Base-by-base conservation (phyloP, 306 rosid genomes). In the Rosa chinensis region DNA sequence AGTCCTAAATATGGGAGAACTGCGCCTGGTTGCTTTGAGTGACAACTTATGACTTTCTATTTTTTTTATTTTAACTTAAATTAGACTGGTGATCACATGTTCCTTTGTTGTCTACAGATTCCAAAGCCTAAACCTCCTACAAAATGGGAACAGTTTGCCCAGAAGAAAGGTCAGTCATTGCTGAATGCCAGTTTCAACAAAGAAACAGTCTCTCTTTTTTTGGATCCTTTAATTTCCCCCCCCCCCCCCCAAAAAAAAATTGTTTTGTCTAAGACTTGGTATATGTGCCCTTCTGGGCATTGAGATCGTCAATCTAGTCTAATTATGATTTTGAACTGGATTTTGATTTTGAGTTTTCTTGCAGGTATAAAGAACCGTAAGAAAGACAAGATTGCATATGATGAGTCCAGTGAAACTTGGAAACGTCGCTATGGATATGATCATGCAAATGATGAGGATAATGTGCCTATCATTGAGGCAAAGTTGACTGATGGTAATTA, bases 61-160 rank as follows among this genome's bases (percentile, higher is more conserved):
- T 23, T 39, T 4, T 55, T 37, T 66, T 35, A 10, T 58, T 66
- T 16, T 53, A 53, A 62, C 52, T 21, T 42, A 49, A 56, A 2
- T 45, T 55, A 11, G 47, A 80, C 35, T 69, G 17, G 16, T 17
- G 45, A 23, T 78, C 10, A 25, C 23, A 44, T 81, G 78, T 44
- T 47, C 8, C 39, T 77, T 42, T 70, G 18, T 61, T 73, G 20
- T 80, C 53, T 82, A 71, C 90, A 95, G 99, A 76, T 95, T 5
- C 99, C 99, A 78, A 87, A 74, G 85, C 96, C 96, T 58, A 84
- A 84, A 76, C 94, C 98, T 84, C 98, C 97, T 5, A 91, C 99
- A 8, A 95, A 91, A 80, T 95, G 99, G 99, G 96, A 95, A 82
- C 4, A 1, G 32, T 95, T 95, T 83, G 99, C 98, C 45, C 66